Evolutionary conservation across 805 yeast species (phyloP), one percentile per base, ranked within the genome.

Genomic region (Starmerella stellata): DNA sequence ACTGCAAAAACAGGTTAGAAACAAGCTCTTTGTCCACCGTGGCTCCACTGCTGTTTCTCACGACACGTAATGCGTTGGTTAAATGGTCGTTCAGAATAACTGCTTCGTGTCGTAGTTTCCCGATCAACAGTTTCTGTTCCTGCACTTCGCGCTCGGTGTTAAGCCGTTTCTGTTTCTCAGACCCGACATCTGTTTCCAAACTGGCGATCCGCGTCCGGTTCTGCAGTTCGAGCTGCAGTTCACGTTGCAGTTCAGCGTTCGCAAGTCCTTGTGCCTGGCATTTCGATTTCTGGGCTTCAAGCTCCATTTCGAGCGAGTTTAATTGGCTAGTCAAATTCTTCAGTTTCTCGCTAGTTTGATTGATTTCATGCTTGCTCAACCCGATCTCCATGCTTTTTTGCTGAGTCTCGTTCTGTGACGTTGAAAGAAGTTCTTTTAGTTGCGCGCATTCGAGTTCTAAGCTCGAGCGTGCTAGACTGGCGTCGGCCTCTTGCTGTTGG

Each of bases 41-140:
- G 36, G 75, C 79, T 5, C 82, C 72, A 30, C 79, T 72, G 38
- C 76, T 78, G 52, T 75, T 75, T 50, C 83, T 81, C 42, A 90
- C 69, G 67, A 87, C 65, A 20, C 81, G 72, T 44, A 87, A 61
- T 1, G 96, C 93, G 52, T 90, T 87, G n/a, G 94, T 83, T 39
- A 90, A 61, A 59, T 90, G 96, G 54, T 90, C 98, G 55, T 90
- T 90, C 41, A 87, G 61, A 20, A 81, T 80, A 8, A 90, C 87
- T 2, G 93, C 87, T 56, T 90, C 98, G 56, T 87, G 96, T 38
- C 95, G 71, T 36, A 90, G 66, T 54, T 87, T 90, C 1, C 96
- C 96, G 37, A 90, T 72, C 37, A 75, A 69, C 25, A 85, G 61
- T 42, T 75, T 81, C 57, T 81, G 83, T 44, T 68, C 83, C 62